Conservation (phyloP, 352 stramenopile species). For the Elongisporangium prolatum region DNA sequence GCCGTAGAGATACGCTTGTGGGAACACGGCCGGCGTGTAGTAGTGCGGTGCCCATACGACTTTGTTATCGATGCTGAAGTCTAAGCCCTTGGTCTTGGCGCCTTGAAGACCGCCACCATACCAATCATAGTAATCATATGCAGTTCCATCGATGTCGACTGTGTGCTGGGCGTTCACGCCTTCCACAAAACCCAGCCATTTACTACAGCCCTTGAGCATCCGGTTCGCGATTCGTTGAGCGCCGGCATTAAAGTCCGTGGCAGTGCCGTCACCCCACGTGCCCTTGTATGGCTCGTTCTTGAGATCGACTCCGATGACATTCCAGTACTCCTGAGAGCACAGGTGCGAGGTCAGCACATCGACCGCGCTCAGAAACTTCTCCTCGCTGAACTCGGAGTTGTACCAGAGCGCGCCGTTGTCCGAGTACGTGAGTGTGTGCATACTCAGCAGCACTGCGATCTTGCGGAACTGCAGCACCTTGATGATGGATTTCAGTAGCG, state of each 20-base stretch:
- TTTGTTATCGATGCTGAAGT: constrained; percentile 48
- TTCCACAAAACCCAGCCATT: constrained; percentile 72
- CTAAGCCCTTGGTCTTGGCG: constrained; percentile 30
- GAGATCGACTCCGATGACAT: constrained; percentile 67
- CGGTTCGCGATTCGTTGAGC: constrained; percentile 46
- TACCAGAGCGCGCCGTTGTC: constrained; percentile 47
- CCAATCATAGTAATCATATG: constrained; percentile 63
- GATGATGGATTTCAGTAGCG: constrained; percentile 42
- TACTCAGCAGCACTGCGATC: constrained; percentile 51
- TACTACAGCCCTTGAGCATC: constrained; percentile 60
- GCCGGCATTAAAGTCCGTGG: constrained; percentile 41
- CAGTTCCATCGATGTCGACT: constrained; percentile 37
- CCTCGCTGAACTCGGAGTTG: constrained; percentile 25
- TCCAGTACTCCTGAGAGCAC: constrained; percentile 64
- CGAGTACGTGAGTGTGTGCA: constrained; percentile 50
- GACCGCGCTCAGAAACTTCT: constrained; percentile 42
- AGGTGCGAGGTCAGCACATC: constrained; percentile 41
- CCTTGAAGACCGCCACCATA: constrained; percentile 49
- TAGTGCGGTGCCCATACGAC: constrained; percentile 80
- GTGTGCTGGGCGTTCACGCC: constrained; percentile 43
- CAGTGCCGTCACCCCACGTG: constrained; percentile 42
- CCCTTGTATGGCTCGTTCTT: constrained; percentile 51
- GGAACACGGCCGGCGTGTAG: constrained; percentile 60
- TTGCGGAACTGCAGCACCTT: constrained; percentile 51
- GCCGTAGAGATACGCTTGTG: constrained; percentile 53